Evolutionary conservation across 2,329 filamentous ascomycete genomes (phyloP).

Genomic region (Rosellinia necatrix): DNA sequence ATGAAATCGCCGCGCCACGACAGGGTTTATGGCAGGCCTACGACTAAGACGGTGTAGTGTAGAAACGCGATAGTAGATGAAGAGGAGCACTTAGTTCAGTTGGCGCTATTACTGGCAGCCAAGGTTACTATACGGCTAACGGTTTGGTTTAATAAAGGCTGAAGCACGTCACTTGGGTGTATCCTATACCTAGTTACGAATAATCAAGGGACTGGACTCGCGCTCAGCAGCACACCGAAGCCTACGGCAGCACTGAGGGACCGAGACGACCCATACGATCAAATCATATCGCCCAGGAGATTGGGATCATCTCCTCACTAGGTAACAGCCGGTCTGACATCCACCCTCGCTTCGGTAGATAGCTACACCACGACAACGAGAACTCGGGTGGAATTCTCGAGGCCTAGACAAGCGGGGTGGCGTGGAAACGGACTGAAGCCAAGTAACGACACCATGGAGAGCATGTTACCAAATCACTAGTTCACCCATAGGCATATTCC

Average conservation of each 20-base stretch:
- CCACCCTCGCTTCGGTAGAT: slow-evolving; percentile 12
- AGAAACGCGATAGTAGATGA: slow-evolving; percentile 1
- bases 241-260: background rate
- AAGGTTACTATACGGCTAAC: background rate
- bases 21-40: background rate
- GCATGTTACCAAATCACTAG: background rate
- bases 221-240: background rate
- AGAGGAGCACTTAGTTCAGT: background rate
- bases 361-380: slow-evolving; percentile 1
- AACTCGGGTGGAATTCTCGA: slow-evolving; percentile 11
- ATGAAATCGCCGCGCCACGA: no score
- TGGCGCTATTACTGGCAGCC: background rate
- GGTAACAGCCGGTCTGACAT: slow-evolving; percentile 17
- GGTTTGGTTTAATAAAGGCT: background rate
- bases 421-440: background rate
- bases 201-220: background rate
- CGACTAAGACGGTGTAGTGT: background rate
- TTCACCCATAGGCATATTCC: background rate
- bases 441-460: background rate
- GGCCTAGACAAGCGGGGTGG: slow-evolving; percentile 14
- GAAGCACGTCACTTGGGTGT: background rate
- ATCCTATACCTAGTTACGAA: background rate
- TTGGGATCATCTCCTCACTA: slow-evolving; percentile 19
- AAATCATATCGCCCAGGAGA: slow-evolving; percentile 1
- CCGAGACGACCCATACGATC: background rate